Evolutionary conservation across 1,284 basidiomycete species (phyloP).

Genomic region (Cryptococcus amylolentus): DNA sequence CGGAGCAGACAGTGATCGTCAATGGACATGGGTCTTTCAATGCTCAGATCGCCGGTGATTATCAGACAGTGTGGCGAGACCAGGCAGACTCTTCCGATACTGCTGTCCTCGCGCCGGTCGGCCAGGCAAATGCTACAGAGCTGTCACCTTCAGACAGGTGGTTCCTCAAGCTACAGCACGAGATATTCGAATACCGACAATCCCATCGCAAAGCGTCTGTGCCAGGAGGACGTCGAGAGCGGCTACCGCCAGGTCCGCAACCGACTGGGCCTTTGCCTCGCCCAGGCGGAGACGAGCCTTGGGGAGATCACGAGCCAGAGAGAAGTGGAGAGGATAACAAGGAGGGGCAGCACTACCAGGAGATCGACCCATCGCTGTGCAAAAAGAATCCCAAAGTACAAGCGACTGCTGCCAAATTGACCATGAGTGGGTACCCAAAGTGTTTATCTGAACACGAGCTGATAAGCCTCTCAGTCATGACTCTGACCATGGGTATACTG

Average conservation of each 20-base stretch:
- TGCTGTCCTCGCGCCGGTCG: neutral
- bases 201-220: neutral
- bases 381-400: constrained; percentile 68
- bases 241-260: neutral
- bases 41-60: neutral
- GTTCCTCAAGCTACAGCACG: constrained; percentile 41
- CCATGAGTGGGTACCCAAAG: constrained; percentile 55
- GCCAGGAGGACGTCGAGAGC: neutral
- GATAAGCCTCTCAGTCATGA: constrained; percentile 54
- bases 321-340: neutral
- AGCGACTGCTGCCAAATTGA: constrained; percentile 65
- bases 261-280: constrained; percentile 17
- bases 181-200: constrained; percentile 28
- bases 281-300: constrained; percentile 8
- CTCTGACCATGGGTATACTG: constrained; percentile 72
- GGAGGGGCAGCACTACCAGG: constrained; percentile 23
- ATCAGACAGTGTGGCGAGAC: neutral
- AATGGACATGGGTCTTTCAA: neutral
- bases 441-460: neutral
- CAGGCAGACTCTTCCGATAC: neutral
- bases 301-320: neutral
- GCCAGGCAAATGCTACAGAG: neutral
- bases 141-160: constrained; percentile 37
- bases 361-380: constrained; percentile 54
- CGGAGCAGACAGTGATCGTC: neutral